Evolutionary conservation across 371 early-diverging fungal species (phyloP).

Genomic region (Rhizopus arrhizus): DNA sequence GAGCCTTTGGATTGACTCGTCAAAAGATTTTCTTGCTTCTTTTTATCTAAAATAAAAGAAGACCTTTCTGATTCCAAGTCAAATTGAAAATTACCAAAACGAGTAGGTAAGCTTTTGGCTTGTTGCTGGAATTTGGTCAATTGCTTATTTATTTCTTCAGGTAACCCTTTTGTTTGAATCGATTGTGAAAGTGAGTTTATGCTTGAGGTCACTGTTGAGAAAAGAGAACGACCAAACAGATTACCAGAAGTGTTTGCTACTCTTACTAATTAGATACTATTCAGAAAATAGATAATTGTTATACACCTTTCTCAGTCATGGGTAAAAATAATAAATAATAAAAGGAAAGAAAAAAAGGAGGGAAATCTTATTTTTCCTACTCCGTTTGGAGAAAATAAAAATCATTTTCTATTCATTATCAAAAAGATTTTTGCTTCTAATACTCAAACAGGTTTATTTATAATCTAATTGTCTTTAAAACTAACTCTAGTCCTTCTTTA

Average conservation of each 20-base stretch:
- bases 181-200: conserved; percentile 26
- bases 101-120: conserved; percentile 41
- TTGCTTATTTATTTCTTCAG: conserved; percentile 22
- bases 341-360: not conserved
- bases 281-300: not conserved
- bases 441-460: no score
- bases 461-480: not conserved
- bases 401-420: no score
- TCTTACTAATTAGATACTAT: no score
- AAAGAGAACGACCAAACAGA: conserved; percentile 23
- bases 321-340: not conserved
- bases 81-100: conserved; percentile 35
- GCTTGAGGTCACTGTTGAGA: conserved; percentile 25
- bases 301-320: not conserved
- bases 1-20: conserved; percentile 19
- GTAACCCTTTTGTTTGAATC: conserved; percentile 22
- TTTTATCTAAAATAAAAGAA: conserved; percentile 14
- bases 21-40: conserved; percentile 10
- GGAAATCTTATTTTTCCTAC: no score
- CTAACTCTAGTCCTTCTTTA: conserved; percentile 18
- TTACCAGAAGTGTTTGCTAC: not conserved
- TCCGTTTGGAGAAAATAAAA: no score
- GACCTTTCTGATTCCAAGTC: conserved; percentile 38
- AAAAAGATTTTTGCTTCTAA: not conserved
- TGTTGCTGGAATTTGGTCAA: conserved; percentile 40